Percentiles rank a stretch among this genome's conserved stretches.
phyloP scores from a whole-genome alignment of 2,329 filamentous ascomycete genomes.

The Paradendryphiella salina region DNA sequence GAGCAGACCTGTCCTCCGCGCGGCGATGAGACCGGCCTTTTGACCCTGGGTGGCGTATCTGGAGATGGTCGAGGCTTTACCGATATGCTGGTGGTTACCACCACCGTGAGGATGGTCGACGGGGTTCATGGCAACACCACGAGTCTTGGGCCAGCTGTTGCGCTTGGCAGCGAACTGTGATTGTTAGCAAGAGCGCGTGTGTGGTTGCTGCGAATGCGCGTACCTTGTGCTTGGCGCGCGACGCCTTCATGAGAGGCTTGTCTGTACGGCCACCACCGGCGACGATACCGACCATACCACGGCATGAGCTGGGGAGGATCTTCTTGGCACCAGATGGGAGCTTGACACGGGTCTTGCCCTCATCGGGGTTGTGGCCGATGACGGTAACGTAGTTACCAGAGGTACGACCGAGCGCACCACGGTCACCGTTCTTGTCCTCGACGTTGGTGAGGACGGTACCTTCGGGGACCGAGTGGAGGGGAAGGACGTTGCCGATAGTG shows the following conservation, averaged over 20 bases:
- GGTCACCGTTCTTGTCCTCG: constrained; percentile 98
- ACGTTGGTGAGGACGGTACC: constrained; percentile 99
- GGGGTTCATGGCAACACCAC: constrained; percentile 99
- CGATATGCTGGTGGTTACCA: constrained; percentile 99
- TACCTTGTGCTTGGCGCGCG: constrained; percentile 94
- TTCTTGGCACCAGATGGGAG: constrained; percentile 99
- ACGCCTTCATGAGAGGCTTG: constrained; percentile 99
- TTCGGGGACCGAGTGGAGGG: constrained; percentile 91
- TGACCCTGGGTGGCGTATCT: constrained; percentile 97
- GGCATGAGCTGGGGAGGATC: constrained; percentile 86
- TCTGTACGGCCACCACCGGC: constrained; percentile 99
- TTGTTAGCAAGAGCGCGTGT: constrained; percentile 9
- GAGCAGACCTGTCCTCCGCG: constrained; percentile 98
- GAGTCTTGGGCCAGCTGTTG: constrained; percentile 99
- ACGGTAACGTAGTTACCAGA: constrained; percentile 98
- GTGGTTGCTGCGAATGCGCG: neutral
- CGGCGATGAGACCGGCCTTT: constrained; percentile 99
- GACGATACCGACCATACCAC: constrained; percentile 99
- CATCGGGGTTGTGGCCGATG: constrained; percentile 55
- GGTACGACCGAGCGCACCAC: constrained; percentile 92
- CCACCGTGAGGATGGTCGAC: constrained; percentile 81
- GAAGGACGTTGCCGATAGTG: constrained; percentile 96
- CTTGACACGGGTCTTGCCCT: constrained; percentile 99
- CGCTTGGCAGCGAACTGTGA: constrained; percentile 93
- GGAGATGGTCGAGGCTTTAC: constrained; percentile 99